These are phyloP conservation scores for Phytophthora kernoviae DNA, from an alignment of 352 stramenopile species.

Conservation along the genomic window DNA sequence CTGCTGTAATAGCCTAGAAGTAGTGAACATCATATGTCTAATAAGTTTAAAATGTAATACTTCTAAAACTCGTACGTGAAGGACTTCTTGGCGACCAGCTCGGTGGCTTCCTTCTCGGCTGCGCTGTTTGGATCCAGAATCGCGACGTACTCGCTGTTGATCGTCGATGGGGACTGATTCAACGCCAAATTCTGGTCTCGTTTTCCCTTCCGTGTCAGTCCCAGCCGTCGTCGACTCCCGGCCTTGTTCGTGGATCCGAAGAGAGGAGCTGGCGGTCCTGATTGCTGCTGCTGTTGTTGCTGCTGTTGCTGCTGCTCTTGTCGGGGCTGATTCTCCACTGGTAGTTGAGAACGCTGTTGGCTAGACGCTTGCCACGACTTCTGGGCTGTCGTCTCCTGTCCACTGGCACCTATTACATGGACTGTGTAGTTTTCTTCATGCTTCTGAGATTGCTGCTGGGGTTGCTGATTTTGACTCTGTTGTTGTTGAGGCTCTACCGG, in stretches of 20 bases:
- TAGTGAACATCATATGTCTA: background rate
- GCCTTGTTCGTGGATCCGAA: slow-evolving; percentile 21
- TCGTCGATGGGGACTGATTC: slow-evolving; percentile 35
- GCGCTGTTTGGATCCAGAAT: slow-evolving; percentile 32
- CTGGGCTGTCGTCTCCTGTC: slow-evolving; percentile 1
- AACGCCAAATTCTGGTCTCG: slow-evolving; percentile 16
- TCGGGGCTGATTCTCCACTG: background rate
- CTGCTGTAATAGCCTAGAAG: slow-evolving; percentile 1
- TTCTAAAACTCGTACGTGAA: slow-evolving; percentile 54
- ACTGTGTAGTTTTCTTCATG: slow-evolving; percentile 33
- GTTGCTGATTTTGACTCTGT: slow-evolving; percentile 8
- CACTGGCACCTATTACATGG: slow-evolving; percentile 17
- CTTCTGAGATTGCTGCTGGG: slow-evolving; percentile 10
- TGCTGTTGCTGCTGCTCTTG: background rate
- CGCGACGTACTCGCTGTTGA: slow-evolving; percentile 44
- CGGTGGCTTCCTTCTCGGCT: slow-evolving; percentile 24
- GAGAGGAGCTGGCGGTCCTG: slow-evolving; percentile 15
- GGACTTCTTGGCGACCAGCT: slow-evolving; percentile 44
- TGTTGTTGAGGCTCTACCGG: background rate
- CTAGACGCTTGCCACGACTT: slow-evolving; percentile 14
- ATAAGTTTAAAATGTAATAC: background rate
- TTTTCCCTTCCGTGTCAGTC: slow-evolving; percentile 18
- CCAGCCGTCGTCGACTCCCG: slow-evolving; percentile 22
- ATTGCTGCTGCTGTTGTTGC: slow-evolving; percentile 7
- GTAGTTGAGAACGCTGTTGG: slow-evolving; percentile 12